Evolutionary conservation across 2,329 filamentous ascomycete genomes (phyloP).

Genomic region (Scortechinia acanthostroma): DNA sequence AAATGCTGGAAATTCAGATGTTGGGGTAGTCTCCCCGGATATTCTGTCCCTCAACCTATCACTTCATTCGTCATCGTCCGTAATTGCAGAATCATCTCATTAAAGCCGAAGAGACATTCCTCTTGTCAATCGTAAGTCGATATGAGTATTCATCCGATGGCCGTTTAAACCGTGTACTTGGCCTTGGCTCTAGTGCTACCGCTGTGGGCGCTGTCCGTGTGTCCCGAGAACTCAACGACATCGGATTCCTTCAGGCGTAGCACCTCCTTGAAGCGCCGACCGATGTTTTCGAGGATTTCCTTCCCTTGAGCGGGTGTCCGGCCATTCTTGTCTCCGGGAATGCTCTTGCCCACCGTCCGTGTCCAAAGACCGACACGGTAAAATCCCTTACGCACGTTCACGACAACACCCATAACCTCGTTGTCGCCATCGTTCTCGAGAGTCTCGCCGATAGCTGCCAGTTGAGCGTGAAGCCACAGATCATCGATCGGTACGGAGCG

Average conservation of each 20-base stretch:
- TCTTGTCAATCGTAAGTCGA: too few species aligned
- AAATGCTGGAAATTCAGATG: too few species aligned
- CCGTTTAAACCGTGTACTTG: constrained; percentile 78
- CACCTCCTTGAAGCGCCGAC: constrained; percentile 85
- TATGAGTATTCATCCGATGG: too few species aligned
- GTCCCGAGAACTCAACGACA: constrained; percentile 86
- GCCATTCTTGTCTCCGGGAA: constrained; percentile 71
- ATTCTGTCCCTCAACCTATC: too few species aligned
- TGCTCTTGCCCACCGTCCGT: constrained; percentile 79
- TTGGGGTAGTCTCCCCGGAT: too few species aligned
- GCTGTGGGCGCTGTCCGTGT: constrained; percentile 86
- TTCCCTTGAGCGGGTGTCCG: constrained; percentile 75
- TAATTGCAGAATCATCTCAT: too few species aligned
- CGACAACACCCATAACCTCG: constrained; percentile 97
- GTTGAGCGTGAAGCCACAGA: constrained; percentile 94
- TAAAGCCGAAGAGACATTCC: too few species aligned
- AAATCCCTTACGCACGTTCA: constrained; percentile 97
- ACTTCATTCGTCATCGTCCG: too few species aligned
- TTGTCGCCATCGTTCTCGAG: constrained; percentile 90
- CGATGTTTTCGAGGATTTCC: constrained; percentile 77
- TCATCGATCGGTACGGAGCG: constrained; percentile 84
- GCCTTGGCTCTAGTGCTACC: constrained; percentile 94
- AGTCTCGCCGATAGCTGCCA: constrained; percentile 93
- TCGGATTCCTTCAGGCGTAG: constrained; percentile 73
- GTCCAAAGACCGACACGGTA: constrained; percentile 98